Percentiles rank a stretch among this genome's conserved stretches.
Evolutionary conservation across 345 rosid genomes (phyloP).

Genomic region (Viola odorata): DNA sequence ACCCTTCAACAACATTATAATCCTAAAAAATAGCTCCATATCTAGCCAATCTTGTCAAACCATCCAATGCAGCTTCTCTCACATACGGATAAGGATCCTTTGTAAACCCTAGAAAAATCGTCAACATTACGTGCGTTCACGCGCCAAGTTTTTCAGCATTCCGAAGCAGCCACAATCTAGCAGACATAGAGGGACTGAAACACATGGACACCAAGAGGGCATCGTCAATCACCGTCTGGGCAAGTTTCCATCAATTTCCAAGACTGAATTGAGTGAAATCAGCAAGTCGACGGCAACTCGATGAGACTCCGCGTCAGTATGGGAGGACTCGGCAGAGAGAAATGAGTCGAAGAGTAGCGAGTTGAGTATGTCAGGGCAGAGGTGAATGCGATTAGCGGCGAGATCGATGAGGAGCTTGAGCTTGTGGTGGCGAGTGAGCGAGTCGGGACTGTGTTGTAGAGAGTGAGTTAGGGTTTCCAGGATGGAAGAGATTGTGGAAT

Average conservation of each 20-base stretch:
- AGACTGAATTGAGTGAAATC: conserved; percentile 41
- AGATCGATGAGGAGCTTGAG: conserved; percentile 70
- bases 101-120: conserved; percentile 61
- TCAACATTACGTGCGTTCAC: conserved; percentile 42
- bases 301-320: not conserved
- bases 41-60: conserved; percentile 41
- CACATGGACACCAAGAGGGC: conserved; percentile 53
- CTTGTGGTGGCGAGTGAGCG: conserved; percentile 39
- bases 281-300: conserved; percentile 42
- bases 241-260: conserved; percentile 17
- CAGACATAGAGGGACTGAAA: conserved; percentile 36
- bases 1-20: conserved; percentile 45
- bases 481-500: conserved; percentile 46
- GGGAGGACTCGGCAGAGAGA: conserved; percentile 27
- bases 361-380: conserved; percentile 33
- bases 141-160: conserved; percentile 54
- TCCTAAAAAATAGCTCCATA: conserved; percentile 44
- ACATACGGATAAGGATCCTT: conserved; percentile 83
- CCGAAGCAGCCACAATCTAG: conserved; percentile 53
- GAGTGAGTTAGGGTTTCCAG: conserved; percentile 56
- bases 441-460: conserved; percentile 28
- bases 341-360: conserved; percentile 29
- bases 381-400: conserved; percentile 33
- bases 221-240: conserved; percentile 33
- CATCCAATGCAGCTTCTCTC: conserved; percentile 65